Evolutionary conservation across 768 basidiomycete genomes (phyloP), one percentile per base, ranked within the genome.

Genomic region (Neoboletus subvelutipes): DNA sequence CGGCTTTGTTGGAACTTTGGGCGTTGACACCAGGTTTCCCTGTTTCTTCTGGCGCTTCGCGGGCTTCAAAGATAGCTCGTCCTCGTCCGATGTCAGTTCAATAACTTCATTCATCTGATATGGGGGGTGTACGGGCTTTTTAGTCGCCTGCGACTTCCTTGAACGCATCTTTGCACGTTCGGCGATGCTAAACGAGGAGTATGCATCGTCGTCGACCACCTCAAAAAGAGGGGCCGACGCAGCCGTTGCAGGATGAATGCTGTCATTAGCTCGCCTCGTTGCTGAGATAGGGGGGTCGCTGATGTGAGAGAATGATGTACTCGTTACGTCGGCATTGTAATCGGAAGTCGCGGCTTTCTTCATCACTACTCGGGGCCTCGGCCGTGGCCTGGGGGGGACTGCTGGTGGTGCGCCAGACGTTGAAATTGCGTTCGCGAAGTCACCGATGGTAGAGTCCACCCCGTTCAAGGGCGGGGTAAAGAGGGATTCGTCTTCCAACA

Each of bases 131-230:
- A 46, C 46, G 24, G 58, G 12, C 11, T 55, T 54, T 42, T 69
- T 71, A 3, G 59, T 29, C 22, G 60, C 26, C 43, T 58, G 63
- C 9, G 72, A 52, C 22, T 67, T 74, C 24, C 82, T 71, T 54
- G 79, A 75, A 18, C 83, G 81, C 68, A 75, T 82, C 63, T 84
- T 84, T 48, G 83, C 80, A 18, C 83, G 76, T 41, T 85, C 83
- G n/a, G 83, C 83, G 26, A 83, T 83, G 58, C 68, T 78, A 42
- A 73, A 62, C 6, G 66, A 63, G 45, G 60, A 65, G 37, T 66
- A 65, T 28, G 29, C 37, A 39, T 71, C 68, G 0, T 71, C 68
- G 0, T 53, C 66, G 10, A 47, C n/a, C 2, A 12, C n/a, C 12
- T 57, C 61, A 7, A 62, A 57, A 31, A 60, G 29, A 34, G 20